phyloP scores from a whole-genome alignment of 345 rosid species.

The Physaria fendleri region DNA sequence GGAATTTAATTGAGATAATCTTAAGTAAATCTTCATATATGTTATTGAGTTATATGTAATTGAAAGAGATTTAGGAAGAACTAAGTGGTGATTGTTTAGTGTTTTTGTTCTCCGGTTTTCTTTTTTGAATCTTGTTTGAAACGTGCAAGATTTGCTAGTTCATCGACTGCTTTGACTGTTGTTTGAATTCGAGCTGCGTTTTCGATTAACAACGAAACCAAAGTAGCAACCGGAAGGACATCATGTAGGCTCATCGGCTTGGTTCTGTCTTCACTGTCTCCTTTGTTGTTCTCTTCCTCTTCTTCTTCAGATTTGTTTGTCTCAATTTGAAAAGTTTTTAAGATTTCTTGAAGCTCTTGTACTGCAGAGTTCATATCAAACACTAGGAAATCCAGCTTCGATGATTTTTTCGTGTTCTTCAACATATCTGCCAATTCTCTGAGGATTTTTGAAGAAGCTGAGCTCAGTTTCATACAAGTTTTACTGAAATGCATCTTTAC shows the following conservation, averaged over 20 bases:
- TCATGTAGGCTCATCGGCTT: slow-evolving; percentile 35
- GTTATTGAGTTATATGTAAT: slow-evolving; percentile 1
- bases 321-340: slow-evolving; percentile 39
- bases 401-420: slow-evolving; percentile 41
- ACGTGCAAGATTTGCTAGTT: slow-evolving; percentile 46
- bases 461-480: slow-evolving; percentile 38
- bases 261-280: slow-evolving; percentile 18
- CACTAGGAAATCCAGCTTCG: slow-evolving; percentile 35
- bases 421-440: slow-evolving; percentile 43
- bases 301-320: slow-evolving; percentile 13
- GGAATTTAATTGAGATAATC: slow-evolving; percentile 49
- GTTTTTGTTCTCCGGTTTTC: slow-evolving; percentile 17
- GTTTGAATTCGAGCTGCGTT: slow-evolving; percentile 48
- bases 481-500: slow-evolving; percentile 38
- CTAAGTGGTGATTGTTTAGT: slow-evolving; percentile 16
- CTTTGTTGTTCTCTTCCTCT: too few species aligned
- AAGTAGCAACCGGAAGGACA: slow-evolving; percentile 51
- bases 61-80: slow-evolving; percentile 13
- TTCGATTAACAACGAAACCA: slow-evolving; percentile 51
- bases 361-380: slow-evolving; percentile 54
- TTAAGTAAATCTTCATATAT: too few species aligned
- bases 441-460: slow-evolving; percentile 36
- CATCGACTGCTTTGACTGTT: slow-evolving; percentile 39
- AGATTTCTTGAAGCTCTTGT: slow-evolving; percentile 44
- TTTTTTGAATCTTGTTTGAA: slow-evolving; percentile 40